Evolutionary conservation across 2,329 filamentous ascomycete species (phyloP).

Genomic region (Teratosphaeria nubilosa): DNA sequence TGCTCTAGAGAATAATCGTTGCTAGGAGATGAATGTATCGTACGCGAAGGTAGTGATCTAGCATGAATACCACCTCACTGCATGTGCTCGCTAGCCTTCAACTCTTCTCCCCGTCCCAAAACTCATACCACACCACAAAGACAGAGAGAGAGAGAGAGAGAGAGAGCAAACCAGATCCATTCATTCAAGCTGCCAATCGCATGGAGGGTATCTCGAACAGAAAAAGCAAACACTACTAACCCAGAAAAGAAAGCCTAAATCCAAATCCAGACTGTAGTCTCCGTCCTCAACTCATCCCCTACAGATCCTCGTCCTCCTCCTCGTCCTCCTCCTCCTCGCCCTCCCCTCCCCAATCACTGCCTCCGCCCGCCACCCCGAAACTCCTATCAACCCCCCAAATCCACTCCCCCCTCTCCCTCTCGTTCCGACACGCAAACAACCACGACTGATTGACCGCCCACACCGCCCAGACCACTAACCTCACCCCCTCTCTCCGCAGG

Average conservation of each 20-base stretch:
- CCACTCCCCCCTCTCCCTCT: conserved; percentile 93
- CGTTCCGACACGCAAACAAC: conserved; percentile 80
- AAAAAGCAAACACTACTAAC: not conserved
- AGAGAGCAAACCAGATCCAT: not conserved
- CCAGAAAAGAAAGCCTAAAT: not conserved
- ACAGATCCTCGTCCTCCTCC: too few species aligned
- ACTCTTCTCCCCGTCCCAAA: too few species aligned
- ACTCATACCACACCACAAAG: too few species aligned
- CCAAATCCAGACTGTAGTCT: not conserved
- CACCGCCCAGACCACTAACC: conserved; percentile 65
- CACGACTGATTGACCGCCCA: conserved; percentile 93
- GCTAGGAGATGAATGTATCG: too few species aligned
- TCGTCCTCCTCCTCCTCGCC: conserved; percentile 1
- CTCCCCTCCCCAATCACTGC: not conserved
- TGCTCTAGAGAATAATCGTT: too few species aligned
- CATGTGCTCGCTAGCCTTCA: too few species aligned
- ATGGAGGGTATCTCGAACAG: not conserved
- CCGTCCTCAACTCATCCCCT: not conserved
- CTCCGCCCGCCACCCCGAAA: conserved; percentile 1
- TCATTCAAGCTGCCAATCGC: not conserved
- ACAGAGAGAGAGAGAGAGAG: too few species aligned
- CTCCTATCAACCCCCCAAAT: conserved; percentile 81
- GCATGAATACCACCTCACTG: too few species aligned
- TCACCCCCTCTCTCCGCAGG: conserved; percentile 36
- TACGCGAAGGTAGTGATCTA: too few species aligned